phyloP scores from a whole-genome alignment of 2,329 filamentous ascomycete species.

The Aspergillus brasiliensis region DNA sequence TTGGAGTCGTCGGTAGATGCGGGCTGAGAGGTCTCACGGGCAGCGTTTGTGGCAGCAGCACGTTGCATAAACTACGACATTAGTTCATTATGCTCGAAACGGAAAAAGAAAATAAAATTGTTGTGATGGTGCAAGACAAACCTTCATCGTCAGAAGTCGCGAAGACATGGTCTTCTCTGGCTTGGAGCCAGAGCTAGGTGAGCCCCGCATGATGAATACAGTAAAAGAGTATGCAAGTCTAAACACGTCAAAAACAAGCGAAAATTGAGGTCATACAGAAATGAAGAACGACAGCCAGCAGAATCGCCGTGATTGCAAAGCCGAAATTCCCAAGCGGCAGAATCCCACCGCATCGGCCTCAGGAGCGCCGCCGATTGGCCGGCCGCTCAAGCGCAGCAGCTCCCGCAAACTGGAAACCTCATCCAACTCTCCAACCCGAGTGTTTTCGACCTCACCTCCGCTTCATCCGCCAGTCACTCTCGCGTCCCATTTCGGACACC shows the following conservation, averaged over 20 bases:
- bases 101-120: not conserved
- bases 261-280: not conserved
- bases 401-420: slow-evolving; percentile 30
- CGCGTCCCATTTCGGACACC: slow-evolving; percentile 11
- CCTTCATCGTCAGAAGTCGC: slow-evolving; percentile 87
- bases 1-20: slow-evolving; percentile 50
- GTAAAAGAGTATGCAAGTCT: not conserved
- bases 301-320: slow-evolving; percentile 16
- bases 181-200: slow-evolving; percentile 54
- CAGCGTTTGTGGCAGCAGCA: slow-evolving; percentile 63
- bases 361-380: slow-evolving; percentile 29
- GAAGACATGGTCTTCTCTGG: slow-evolving; percentile 77
- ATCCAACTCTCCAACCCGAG: slow-evolving; percentile 31
- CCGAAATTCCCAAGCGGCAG: slow-evolving; percentile 23
- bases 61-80: slow-evolving; percentile 79
- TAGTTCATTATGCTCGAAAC: too few species aligned
- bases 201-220: slow-evolving; percentile 31
- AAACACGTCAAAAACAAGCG: not conserved
- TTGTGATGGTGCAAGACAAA: slow-evolving; percentile 23
- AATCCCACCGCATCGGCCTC: slow-evolving; percentile 19
- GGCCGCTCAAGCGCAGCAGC: slow-evolving; percentile 19
- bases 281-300: slow-evolving; percentile 6
- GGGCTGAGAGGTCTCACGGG: slow-evolving; percentile 46
- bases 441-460: slow-evolving; percentile 21
- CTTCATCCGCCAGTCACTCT: slow-evolving; percentile 18